phyloP scores from a whole-genome alignment of 192 early-diverging fungal species.

The Linnemannia schmuckeri region DNA sequence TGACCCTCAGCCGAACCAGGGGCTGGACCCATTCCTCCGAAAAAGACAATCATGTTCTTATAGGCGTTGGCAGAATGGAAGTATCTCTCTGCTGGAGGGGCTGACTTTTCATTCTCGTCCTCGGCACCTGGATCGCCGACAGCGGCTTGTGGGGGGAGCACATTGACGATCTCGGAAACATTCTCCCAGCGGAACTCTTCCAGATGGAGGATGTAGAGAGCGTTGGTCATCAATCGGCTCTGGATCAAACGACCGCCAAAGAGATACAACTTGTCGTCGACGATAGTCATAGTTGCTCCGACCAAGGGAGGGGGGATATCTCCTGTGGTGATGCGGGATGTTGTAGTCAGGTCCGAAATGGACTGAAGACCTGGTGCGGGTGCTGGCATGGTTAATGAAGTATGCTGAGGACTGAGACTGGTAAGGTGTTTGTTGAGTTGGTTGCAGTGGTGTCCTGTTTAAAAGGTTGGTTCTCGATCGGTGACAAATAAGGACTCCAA shows the following conservation, averaged over 20 bases:
- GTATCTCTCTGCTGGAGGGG: conserved; percentile 70
- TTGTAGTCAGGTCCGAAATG: conserved; percentile 61
- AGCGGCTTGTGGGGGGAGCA: conserved; percentile 40
- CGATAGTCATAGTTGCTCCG: conserved; percentile 77
- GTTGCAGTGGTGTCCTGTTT: background rate
- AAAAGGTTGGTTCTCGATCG: background rate
- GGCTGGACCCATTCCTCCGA: conserved; percentile 86
- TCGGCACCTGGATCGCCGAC: conserved; percentile 56
- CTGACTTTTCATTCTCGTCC: conserved; percentile 36
- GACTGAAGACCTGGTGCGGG: conserved; percentile 59
- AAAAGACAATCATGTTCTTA: conserved; percentile 75
- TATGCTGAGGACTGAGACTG: background rate
- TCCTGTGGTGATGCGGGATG: conserved; percentile 64
- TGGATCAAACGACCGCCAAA: conserved; percentile 82
- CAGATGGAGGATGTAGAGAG: conserved; percentile 75
- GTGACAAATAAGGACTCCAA: conserved; percentile 3
- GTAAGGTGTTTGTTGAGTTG: background rate
- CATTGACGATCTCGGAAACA: conserved; percentile 56
- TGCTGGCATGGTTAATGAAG: conserved; percentile 38
- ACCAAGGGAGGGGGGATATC: conserved; percentile 84
- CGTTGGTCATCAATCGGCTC: conserved; percentile 78
- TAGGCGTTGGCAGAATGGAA: conserved; percentile 85
- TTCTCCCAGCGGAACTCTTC: conserved; percentile 71
- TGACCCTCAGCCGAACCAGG: conserved; percentile 63
- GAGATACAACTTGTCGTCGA: conserved; percentile 73